A percentile compares a stretch with the other conserved stretches of the same genome.
phyloP scores from a whole-genome alignment of 345 rosid species.

The Citrus medica region DNA sequence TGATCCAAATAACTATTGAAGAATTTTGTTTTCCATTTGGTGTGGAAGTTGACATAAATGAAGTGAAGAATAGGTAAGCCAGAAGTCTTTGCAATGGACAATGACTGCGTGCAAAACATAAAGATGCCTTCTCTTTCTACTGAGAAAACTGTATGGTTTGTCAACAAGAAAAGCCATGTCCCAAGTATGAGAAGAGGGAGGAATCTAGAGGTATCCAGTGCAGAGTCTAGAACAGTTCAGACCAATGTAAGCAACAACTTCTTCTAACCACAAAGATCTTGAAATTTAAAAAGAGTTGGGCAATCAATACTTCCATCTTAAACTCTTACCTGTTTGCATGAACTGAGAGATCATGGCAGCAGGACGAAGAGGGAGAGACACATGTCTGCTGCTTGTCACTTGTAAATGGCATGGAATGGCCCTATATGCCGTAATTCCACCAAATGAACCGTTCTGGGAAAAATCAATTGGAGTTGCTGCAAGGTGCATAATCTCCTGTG shows the following conservation, averaged over 20 bases:
- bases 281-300: neutral
- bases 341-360: conserved; percentile 36
- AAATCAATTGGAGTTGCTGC: conserved; percentile 65
- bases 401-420: conserved; percentile 39
- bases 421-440: conserved; percentile 35
- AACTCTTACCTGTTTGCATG: conserved; percentile 53
- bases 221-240: neutral
- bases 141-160: neutral
- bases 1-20: neutral
- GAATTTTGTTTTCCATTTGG: neutral
- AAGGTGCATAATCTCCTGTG: conserved; percentile 73
- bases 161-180: neutral
- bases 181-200: neutral
- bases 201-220: neutral
- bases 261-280: neutral
- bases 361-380: conserved; percentile 30
- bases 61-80: neutral
- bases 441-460: conserved; percentile 38
- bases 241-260: neutral
- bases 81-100: neutral
- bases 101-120: neutral
- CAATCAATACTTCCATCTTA: conserved; percentile 11
- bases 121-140: neutral
- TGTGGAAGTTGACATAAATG: neutral
- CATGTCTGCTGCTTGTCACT: conserved; percentile 26